These are phyloP conservation scores for Globisporangium lucens DNA, from an alignment of 352 stramenopile species.

Conservation along the genomic window DNA sequence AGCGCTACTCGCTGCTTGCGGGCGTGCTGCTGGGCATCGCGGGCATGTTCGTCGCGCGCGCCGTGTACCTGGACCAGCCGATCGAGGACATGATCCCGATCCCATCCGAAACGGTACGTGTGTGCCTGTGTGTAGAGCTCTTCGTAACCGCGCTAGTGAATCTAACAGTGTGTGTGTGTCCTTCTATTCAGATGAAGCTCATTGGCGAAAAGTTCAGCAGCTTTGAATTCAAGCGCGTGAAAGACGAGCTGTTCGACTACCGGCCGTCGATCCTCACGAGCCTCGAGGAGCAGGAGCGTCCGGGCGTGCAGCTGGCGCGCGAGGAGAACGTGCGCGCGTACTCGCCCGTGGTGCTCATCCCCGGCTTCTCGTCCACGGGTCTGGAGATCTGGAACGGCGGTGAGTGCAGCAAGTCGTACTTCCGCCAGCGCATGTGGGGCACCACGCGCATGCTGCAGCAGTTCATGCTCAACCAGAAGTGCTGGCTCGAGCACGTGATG, in stretches of 20 bases:
- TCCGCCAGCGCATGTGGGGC: slow-evolving; percentile 93
- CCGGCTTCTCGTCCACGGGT: slow-evolving; percentile 92
- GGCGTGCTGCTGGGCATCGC: slow-evolving; percentile 57
- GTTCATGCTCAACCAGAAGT: slow-evolving; percentile 89
- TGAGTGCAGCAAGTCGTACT: slow-evolving; percentile 84
- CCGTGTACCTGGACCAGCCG: slow-evolving; percentile 45
- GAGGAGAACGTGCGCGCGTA: slow-evolving; percentile 51
- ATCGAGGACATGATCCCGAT: slow-evolving; percentile 44
- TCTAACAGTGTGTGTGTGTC: not conserved
- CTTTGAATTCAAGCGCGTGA: slow-evolving; percentile 59
- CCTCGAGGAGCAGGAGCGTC: slow-evolving; percentile 33
- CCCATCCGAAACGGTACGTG: slow-evolving; percentile 27
- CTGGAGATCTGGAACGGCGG: slow-evolving; percentile 94
- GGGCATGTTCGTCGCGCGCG: slow-evolving; percentile 43
- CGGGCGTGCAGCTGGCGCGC: slow-evolving; percentile 40
- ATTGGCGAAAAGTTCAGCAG: slow-evolving; percentile 60
- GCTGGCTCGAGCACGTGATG: slow-evolving; percentile 92
- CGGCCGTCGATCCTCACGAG: slow-evolving; percentile 32
- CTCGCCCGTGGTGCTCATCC: slow-evolving; percentile 89
- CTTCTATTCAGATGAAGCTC: slow-evolving; percentile 30
- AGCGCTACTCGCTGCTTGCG: slow-evolving; percentile 66
- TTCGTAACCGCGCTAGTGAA: not conserved
- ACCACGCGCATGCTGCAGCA: slow-evolving; percentile 86
- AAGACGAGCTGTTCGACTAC: slow-evolving; percentile 73
- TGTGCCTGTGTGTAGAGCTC: not conserved